phyloP scores from a whole-genome alignment of 345 rosid genomes.

The Physaria fendleri region DNA sequence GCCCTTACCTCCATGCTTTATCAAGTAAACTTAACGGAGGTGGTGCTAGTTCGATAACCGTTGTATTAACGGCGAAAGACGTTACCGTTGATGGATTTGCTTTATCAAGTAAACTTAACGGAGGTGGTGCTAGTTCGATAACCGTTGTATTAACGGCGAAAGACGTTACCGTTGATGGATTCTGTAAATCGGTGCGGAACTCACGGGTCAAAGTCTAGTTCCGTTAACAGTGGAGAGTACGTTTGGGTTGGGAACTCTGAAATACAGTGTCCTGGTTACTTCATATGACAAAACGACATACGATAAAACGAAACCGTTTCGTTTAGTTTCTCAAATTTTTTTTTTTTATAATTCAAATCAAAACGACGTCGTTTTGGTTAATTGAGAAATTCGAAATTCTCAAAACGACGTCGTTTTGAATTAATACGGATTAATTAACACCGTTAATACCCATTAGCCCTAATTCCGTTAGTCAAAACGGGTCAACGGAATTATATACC shows the following conservation, averaged over 20 bases:
- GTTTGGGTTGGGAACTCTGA: constrained; percentile 92
- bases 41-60: constrained; percentile 37
- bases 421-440: too few relatives aligned
- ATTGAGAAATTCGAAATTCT: too few relatives aligned
- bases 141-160: constrained; percentile 66
- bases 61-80: constrained; percentile 71
- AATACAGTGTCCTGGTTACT: constrained; percentile 78
- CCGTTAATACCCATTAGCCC: too few relatives aligned
- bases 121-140: constrained; percentile 32
- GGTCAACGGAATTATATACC: too few relatives aligned
- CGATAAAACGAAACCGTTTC: too few relatives aligned
- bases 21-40: constrained; percentile 40
- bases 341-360: too few relatives aligned
- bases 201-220: constrained; percentile 39
- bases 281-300: too few relatives aligned
- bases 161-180: constrained; percentile 74
- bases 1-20: constrained; percentile 44
- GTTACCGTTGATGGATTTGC: too few relatives aligned
- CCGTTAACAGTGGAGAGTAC: constrained; percentile 35
- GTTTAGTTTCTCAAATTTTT: too few relatives aligned
- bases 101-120: constrained; percentile 43
- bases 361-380: too few relatives aligned
- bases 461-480: too few relatives aligned
- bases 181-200: constrained; percentile 76
- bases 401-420: too few relatives aligned